Evolutionary conservation across 176 grass and related monocot species (phyloP).

Genomic region (Guadua angustifolia): DNA sequence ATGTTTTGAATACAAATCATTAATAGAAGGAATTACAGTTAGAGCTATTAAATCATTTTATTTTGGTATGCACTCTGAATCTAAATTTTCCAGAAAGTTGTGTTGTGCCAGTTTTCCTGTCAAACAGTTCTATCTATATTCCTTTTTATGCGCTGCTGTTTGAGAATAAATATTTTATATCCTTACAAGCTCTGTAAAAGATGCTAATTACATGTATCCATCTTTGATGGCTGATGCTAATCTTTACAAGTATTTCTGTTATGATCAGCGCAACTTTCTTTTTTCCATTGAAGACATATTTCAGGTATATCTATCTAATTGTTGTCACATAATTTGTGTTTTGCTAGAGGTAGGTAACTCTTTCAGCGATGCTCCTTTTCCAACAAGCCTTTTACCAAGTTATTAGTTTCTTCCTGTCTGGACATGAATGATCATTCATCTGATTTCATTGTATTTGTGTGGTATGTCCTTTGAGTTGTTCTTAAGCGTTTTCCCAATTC

Average conservation of each 20-base stretch:
- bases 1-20: not conserved
- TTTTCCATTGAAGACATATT: not conserved
- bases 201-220: not conserved
- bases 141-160: not conserved
- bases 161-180: not conserved
- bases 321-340: not conserved
- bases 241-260: not conserved
- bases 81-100: not conserved
- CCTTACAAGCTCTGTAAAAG: not conserved
- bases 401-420: constrained; percentile 9
- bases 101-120: not conserved
- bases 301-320: not conserved
- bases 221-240: not conserved
- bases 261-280: not conserved
- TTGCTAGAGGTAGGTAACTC: not conserved
- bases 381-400: not conserved
- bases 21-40: not conserved
- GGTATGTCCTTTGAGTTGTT: not conserved
- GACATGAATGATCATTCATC: not conserved
- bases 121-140: not conserved
- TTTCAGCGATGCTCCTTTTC: not conserved
- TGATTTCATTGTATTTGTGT: constrained; percentile 3
- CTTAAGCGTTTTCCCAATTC: not conserved
- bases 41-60: not conserved
- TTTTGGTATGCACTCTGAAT: not conserved